Evolutionary conservation across 306 rosid genomes (phyloP).

Genomic region (peach (Prunus persica)): Prunus_persica_NCBIv2 NC_034009.1:32382001-32382500

Average conservation of each 20-base stretch:
- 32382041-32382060: constrained; percentile 82
- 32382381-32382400: constrained; percentile 80
- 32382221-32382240: neutral
- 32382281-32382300: neutral
- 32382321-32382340: neutral
- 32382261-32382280: neutral
- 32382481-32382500: neutral
- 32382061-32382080: constrained; percentile 96
- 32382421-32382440: constrained; percentile 84
- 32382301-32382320: neutral
- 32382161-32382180: neutral
- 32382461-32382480: neutral
- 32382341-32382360: constrained; percentile 86
- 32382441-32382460: constrained; percentile 40
- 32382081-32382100: constrained; percentile 35
- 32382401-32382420: constrained; percentile 75
- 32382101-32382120: constrained; percentile 10
- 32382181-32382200: neutral
- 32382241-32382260: constrained; percentile 6
- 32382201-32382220: neutral
- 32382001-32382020: constrained; percentile 37
- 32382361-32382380: constrained; percentile 71
- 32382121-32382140: constrained; percentile 13
- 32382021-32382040: constrained; percentile 69
- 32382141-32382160: neutral